These are phyloP conservation scores for Porogramme epimiltina DNA, from an alignment of 1,284 basidiomycete species.

Conservation along the genomic window DNA sequence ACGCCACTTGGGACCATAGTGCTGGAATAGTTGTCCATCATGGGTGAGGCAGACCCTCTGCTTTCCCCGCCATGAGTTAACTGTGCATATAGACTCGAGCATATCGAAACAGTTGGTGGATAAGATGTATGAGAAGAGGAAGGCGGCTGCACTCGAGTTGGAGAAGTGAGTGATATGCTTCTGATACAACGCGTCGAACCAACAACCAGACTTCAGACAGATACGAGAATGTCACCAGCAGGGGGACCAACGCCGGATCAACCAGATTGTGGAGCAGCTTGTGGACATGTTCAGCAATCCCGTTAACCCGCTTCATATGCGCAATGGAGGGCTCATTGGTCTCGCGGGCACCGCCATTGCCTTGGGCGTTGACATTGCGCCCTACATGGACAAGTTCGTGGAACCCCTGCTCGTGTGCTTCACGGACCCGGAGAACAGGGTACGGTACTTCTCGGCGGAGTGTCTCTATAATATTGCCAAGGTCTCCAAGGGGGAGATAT, in stretches of 20 bases:
- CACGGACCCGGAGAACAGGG: constrained; percentile 91
- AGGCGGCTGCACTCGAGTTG: constrained; percentile 92
- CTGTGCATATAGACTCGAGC: constrained; percentile 50
- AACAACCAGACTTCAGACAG: constrained; percentile 46
- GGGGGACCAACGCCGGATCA: constrained; percentile 82
- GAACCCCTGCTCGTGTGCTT: constrained; percentile 93
- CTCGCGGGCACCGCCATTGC: constrained; percentile 97
- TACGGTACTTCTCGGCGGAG: constrained; percentile 97
- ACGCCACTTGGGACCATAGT: constrained; percentile 1
- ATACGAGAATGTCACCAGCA: constrained; percentile 86
- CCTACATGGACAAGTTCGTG: constrained; percentile 93
- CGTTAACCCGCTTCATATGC: constrained; percentile 82
- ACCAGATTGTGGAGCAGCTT: constrained; percentile 91
- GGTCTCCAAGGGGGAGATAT: constrained; percentile 95
- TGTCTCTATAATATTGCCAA: constrained; percentile 99
- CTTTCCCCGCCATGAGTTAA: not conserved
- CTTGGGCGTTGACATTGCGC: constrained; percentile 88
- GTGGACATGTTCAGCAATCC: constrained; percentile 88
- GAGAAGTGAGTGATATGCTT: constrained; percentile 67
- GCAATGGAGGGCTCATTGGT: constrained; percentile 96
- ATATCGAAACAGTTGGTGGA: constrained; percentile 78
- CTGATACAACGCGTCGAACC: constrained; percentile 6
- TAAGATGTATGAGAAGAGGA: constrained; percentile 95
- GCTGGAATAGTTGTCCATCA: constrained; percentile 3
- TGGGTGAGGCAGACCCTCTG: constrained; percentile 16